phyloP scores from a whole-genome alignment of 2,329 filamentous ascomycete genomes.

The Tricladium varicosporioides region DNA sequence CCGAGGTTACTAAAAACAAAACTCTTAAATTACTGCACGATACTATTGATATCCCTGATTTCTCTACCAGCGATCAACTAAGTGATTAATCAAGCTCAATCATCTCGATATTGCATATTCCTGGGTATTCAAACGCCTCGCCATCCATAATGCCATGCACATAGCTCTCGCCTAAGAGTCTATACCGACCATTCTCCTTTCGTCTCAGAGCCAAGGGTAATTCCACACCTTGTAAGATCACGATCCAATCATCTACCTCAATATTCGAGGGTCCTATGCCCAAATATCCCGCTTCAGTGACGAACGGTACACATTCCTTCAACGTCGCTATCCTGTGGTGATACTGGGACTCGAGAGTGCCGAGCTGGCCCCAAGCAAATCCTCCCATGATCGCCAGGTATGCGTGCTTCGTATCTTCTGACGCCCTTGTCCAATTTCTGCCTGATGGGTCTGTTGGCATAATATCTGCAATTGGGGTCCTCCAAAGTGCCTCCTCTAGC shows the following conservation, averaged over 20 bases:
- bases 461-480: background rate
- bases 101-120: background rate
- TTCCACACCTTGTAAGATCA: background rate
- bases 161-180: background rate
- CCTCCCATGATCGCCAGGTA: background rate
- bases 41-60: no score
- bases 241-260: background rate
- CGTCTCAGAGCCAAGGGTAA: background rate
- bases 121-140: background rate
- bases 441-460: background rate
- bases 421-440: background rate
- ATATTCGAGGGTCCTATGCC: background rate
- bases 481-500: background rate
- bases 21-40: no score
- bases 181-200: background rate
- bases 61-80: no score
- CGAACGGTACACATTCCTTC: background rate
- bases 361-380: background rate
- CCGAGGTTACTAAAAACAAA: no score
- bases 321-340: background rate
- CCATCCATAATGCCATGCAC: background rate
- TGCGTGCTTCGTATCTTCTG: background rate
- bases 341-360: background rate
- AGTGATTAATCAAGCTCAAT: background rate
- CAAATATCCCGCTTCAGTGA: background rate